These are phyloP conservation scores for Aspergillus taichungensis DNA, from an alignment of 495 filamentous ascomycete species.

Conservation along the genomic window DNA sequence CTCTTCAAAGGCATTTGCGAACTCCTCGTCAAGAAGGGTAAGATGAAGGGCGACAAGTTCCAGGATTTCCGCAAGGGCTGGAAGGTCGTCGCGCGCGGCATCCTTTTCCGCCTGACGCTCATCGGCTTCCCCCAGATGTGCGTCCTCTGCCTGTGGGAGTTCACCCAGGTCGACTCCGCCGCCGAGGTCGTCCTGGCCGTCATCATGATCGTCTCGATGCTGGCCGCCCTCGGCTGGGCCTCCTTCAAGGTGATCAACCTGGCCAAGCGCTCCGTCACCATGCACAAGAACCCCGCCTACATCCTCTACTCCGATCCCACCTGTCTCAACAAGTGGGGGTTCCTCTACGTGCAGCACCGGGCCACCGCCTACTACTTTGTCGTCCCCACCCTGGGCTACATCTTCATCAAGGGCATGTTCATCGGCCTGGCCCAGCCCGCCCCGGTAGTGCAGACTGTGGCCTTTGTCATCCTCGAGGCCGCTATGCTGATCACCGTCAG, in stretches of 20 bases:
- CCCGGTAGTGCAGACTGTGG: constrained; percentile 75
- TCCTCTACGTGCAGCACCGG: constrained; percentile 95
- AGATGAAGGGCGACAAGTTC: constrained; percentile 83
- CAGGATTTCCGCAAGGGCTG: constrained; percentile 90
- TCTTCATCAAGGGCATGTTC: constrained; percentile 82
- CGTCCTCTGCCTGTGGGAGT: constrained; percentile 90
- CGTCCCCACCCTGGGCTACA: constrained; percentile 70
- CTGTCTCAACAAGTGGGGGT: constrained; percentile 96
- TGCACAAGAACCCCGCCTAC: constrained; percentile 96
- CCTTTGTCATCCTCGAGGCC: constrained; percentile 78
- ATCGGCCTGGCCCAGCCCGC: constrained; percentile 71
- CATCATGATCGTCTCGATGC: constrained; percentile 80
- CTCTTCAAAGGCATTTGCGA: constrained; percentile 77
- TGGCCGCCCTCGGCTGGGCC: constrained; percentile 75
- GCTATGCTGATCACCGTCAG: constrained; percentile 67
- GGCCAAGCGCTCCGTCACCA: constrained; percentile 74
- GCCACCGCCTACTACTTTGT: constrained; percentile 97
- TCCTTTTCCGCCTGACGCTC: constrained; percentile 80
- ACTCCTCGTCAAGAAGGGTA: constrained; percentile 57
- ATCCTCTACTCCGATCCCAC: constrained; percentile 93
- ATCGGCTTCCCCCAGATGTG: constrained; percentile 93
- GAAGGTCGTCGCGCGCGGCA: constrained; percentile 80
- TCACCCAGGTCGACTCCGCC: constrained; percentile 75
- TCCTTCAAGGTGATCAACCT: constrained; percentile 82
- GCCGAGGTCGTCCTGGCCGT: constrained; percentile 83